Percentiles rank a stretch among this genome's conserved stretches.
Conservation (phyloP, 805 yeast species). For the Ogataea saltuana region DNA sequence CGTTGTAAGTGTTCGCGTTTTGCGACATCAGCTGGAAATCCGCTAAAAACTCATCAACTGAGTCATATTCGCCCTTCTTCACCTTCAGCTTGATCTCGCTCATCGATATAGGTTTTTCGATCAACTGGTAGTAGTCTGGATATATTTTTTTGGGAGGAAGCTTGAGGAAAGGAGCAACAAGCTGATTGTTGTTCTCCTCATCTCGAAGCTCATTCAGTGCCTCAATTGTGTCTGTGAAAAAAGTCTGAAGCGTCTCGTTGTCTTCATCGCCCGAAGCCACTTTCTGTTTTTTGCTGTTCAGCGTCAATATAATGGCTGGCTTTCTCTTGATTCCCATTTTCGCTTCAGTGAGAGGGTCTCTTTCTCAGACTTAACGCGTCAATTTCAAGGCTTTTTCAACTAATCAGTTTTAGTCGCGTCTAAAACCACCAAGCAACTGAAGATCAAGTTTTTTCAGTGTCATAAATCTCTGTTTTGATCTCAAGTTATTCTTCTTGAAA, state of each 20-base stretch:
- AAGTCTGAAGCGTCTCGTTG: conserved; percentile 30
- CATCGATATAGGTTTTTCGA: conserved; percentile 66
- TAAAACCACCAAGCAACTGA: too few species aligned
- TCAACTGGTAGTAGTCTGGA: conserved; percentile 75
- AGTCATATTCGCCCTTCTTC: conserved; percentile 37
- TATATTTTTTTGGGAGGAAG: conserved; percentile 73
- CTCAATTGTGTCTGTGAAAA: conserved; percentile 37
- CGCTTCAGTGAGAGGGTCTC: background rate
- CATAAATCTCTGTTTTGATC: too few species aligned
- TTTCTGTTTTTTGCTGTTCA: conserved; percentile 23
- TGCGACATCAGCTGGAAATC: conserved; percentile 69
- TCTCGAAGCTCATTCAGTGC: conserved; percentile 37
- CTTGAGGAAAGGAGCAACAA: conserved; percentile 57
- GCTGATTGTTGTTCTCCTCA: conserved; percentile 36
- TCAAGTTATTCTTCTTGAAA: background rate
- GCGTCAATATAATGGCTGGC: conserved; percentile 16
- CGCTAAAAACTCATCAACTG: conserved; percentile 45
- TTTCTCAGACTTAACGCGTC: too few species aligned
- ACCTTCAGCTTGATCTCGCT: conserved; percentile 60
- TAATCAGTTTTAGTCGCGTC: too few species aligned
- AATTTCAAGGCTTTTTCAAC: too few species aligned
- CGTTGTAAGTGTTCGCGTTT: conserved; percentile 76
- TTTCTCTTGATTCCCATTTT: conserved; percentile 27
- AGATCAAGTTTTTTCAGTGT: too few species aligned
- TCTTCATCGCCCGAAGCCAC: background rate